Base-by-base conservation (phyloP, 768 basidiomycete species). In the Bullera alba region DNA sequence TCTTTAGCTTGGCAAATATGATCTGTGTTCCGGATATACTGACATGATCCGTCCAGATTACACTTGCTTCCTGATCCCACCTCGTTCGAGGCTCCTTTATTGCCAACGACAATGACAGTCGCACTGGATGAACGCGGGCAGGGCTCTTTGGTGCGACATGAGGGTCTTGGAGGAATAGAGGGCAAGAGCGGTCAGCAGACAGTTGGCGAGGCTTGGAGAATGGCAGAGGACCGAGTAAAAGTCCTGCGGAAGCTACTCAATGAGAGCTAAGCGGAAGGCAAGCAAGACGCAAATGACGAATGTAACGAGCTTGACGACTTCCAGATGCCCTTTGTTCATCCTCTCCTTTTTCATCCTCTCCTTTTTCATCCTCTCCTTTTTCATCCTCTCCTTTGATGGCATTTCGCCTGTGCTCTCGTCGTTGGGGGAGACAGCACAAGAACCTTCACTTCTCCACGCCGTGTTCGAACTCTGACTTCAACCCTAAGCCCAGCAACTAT, bases 11-110 rank as follows among this genome's bases (percentile, higher is more conserved):
- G n/a, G n/a, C n/a, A n/a, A n/a, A n/a, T 23, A 4, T 27, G 5
- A n/a, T 42, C 28, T 15, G 17, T 4, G 22, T 41, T 23, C 23
- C 4, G 38, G 39, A 22, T 29, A 27, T 5, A 29, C 15, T 35
- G 22, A 27, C 34, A 51, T 52, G 42, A 43, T 23, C 8, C 1
- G 14, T 30, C 2, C 60, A 86, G 85, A 27, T 79, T 79, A 42
- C 76, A 80, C 22, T 68, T 92, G 8, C 75, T 96, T 3, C 77
- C 83, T 43, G 80, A 83, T 61, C 87, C 90, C 0, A 75, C 88
- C 0, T 77, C 88, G 1, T 95, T 93, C 69, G 93, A 97, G 74
- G 85, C 90, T 58, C 85, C 87, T 0, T 77, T 95, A 5, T 79
- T 91, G 46, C 81, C 85, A 14, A 83, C 87, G 0, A 78, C 79